A percentile compares a stretch with the other conserved stretches of the same genome.
phyloP scores from a whole-genome alignment of 352 stramenopile genomes.

The Globisporangium rhizosaccharum region DNA sequence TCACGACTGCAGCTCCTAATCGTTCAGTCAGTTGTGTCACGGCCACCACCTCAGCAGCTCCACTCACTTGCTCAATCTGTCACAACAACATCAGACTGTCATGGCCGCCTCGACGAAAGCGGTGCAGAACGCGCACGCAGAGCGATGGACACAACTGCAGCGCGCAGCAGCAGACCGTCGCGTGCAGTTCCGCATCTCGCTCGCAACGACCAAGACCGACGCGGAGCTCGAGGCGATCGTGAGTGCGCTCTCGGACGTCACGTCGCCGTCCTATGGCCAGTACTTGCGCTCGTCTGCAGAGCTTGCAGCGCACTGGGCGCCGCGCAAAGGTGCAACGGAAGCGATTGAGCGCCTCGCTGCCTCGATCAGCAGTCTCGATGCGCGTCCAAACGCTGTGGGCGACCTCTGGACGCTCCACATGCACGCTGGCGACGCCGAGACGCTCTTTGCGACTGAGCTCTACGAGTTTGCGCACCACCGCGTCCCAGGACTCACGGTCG shows the following conservation, averaged over 20 bases:
- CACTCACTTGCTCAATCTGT: neutral
- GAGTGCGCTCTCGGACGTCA: conserved; percentile 34
- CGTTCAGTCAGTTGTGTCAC: neutral
- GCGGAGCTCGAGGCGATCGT: conserved; percentile 35
- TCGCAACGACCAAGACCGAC: conserved; percentile 25
- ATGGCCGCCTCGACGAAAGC: neutral
- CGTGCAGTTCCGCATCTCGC: conserved; percentile 35
- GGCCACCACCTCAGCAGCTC: neutral
- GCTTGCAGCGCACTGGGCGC: conserved; percentile 35
- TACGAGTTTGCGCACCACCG: conserved; percentile 39
- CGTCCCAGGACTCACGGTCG: conserved; percentile 23
- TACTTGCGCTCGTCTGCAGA: conserved; percentile 28
- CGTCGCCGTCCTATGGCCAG: conserved; percentile 42
- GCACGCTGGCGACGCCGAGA: conserved; percentile 34
- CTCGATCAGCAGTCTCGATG: conserved; percentile 5
- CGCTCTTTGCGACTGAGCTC: conserved; percentile 45
- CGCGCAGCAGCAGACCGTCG: conserved; percentile 17
- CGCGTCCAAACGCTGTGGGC: conserved; percentile 17
- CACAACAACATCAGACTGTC: neutral
- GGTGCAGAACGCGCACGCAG: conserved; percentile 12
- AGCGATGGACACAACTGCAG: conserved; percentile 7
- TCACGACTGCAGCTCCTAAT: no score
- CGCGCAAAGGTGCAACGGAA: conserved; percentile 11
- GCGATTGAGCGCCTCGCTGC: conserved; percentile 22
- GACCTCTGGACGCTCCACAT: conserved; percentile 50